A percentile compares a stretch with the other conserved stretches of the same genome.
phyloP scores from a whole-genome alignment of 2,329 filamentous ascomycete species.

The Hypoxylon sp. region DNA sequence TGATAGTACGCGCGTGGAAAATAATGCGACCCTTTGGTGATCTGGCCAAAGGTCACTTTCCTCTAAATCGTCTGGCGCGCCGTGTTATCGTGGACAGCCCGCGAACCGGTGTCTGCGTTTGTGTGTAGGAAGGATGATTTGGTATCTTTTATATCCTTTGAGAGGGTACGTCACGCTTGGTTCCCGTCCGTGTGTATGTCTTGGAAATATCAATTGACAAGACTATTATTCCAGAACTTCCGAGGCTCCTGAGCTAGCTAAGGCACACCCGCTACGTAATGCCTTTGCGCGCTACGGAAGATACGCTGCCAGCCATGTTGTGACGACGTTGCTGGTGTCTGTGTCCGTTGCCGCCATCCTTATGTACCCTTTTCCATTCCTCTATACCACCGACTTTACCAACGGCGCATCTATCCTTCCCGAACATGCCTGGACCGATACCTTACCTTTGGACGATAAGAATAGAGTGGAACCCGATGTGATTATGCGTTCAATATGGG shows the following conservation, averaged over 20 bases:
- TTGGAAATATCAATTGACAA: slow-evolving; percentile 35
- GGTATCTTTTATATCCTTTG: slow-evolving; percentile 80
- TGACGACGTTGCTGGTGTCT: slow-evolving; percentile 77
- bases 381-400: slow-evolving; percentile 76
- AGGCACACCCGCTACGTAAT: slow-evolving; percentile 70
- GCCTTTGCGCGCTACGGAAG: slow-evolving; percentile 75
- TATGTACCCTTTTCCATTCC: slow-evolving; percentile 78
- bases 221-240: slow-evolving; percentile 66
- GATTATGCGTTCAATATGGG: slow-evolving; percentile 84
- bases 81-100: slow-evolving; percentile 28
- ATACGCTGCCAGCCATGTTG: slow-evolving; percentile 75
- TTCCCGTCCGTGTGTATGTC: slow-evolving; percentile 2
- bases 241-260: slow-evolving; percentile 72
- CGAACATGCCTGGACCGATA: slow-evolving; percentile 83
- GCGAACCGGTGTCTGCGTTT: slow-evolving; percentile 22
- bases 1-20: slow-evolving; percentile 22
- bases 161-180: slow-evolving; percentile 67
- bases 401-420: slow-evolving; percentile 76
- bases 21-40: slow-evolving; percentile 33
- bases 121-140: slow-evolving; percentile 65
- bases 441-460: slow-evolving; percentile 67
- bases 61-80: slow-evolving; percentile 25
- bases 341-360: slow-evolving; percentile 74
- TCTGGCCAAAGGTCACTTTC: slow-evolving; percentile 28
- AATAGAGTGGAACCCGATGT: slow-evolving; percentile 68